phyloP scores from a whole-genome alignment of 1,284 basidiomycete genomes.

The Mycena citricolor region DNA sequence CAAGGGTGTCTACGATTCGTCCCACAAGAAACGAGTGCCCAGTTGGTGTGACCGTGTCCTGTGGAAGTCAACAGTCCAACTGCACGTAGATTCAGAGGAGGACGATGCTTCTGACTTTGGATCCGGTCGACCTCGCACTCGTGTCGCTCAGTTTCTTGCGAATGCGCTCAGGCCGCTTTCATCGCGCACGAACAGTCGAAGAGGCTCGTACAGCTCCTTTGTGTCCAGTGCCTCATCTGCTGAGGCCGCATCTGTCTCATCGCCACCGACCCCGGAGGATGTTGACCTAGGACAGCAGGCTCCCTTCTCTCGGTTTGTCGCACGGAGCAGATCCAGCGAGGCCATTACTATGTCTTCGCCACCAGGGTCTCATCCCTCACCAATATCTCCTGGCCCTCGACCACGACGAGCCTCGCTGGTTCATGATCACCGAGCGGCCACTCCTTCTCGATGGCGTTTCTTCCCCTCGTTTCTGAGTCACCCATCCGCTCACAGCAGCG shows the following conservation, averaged over 20 bases:
- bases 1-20: conserved; percentile 73
- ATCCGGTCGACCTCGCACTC: conserved; percentile 38
- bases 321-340: conserved; percentile 26
- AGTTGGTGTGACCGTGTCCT: conserved; percentile 84
- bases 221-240: conserved; percentile 30
- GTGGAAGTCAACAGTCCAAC: conserved; percentile 68
- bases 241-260: conserved; percentile 18
- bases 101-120: conserved; percentile 27
- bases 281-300: conserved; percentile 20
- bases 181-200: conserved; percentile 39
- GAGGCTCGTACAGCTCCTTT: conserved; percentile 40
- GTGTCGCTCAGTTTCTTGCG: conserved; percentile 53
- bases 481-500: conserved; percentile 29
- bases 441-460: conserved; percentile 55
- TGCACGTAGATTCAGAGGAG: conserved; percentile 44
- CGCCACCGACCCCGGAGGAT: conserved; percentile 14
- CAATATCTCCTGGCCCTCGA: background rate
- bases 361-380: conserved; percentile 9
- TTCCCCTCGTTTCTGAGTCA: conserved; percentile 50
- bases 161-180: conserved; percentile 54
- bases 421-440: conserved; percentile 23
- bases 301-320: conserved; percentile 30
- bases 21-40: conserved; percentile 76
- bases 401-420: conserved; percentile 16
- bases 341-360: too few species aligned